Evolutionary conservation across 1,139 yeast species (phyloP), one percentile per base, ranked within the genome.

Genomic region (Magnusiomyces suaveolens): DNA sequence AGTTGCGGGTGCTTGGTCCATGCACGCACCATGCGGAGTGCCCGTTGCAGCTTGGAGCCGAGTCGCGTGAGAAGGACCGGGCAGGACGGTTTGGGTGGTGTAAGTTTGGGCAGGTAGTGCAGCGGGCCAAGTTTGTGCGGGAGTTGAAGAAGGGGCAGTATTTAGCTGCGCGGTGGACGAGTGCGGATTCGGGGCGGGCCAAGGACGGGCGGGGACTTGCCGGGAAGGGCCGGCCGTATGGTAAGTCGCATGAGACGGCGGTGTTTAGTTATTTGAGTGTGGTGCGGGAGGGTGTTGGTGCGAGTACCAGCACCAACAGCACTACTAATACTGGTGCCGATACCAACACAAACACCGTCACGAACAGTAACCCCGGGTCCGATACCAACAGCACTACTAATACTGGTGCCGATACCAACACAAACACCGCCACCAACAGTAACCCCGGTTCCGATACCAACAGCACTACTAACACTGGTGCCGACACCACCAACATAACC

Each of bases 11-110:
- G 12, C 64, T 92, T 33, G 96, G 96, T 0, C 98, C 98, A 2
- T 92, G 97, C 66, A 72, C 95, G 0, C 97, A 92, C 67, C 97
- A 89, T 63, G 80, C 83, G 32, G 79, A 75, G 61, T 90, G 97
- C 64, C 97, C 98, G 0, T 72, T 92, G 54, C 97, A 89, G 66
- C 76, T 82, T 36, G 83, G 84, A 16, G 88, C 90, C 4, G 81
- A 81, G 47, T 82, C 76, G 60, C 84, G 84, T 63, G 75, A 76
- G 52, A 77, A 78, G 47, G 80, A 83, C n/a, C 75, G 79, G 52
- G 77, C 79, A 57, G 88, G 81, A 55, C 82, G 76, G 60, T 60
- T 63, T 49, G 63, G 61, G 43, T 88, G 90, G 75, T 89, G 97
- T 65, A 81, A 86, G 52, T 90, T 83, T 68, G 80, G 79, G 52